Conservation (phyloP, 176 grass and related monocot species). For the Olyra latifolia region DNA sequence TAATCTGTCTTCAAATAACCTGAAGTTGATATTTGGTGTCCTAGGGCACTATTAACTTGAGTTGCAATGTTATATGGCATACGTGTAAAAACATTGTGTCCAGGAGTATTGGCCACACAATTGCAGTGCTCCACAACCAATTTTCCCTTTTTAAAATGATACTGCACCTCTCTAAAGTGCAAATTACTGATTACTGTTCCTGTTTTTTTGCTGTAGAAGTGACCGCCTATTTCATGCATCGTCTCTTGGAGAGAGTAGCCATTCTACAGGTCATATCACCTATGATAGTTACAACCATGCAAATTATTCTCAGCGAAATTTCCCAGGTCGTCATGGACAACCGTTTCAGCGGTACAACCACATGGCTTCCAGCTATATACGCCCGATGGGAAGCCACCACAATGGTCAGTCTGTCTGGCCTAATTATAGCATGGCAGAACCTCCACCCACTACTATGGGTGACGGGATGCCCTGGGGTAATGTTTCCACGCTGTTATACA, state of each 20-base stretch:
- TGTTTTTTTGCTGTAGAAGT: constrained; percentile 46
- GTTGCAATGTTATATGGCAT: no score
- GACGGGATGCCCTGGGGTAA: constrained; percentile 79
- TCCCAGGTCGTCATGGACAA: constrained; percentile 44
- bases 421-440: constrained; percentile 63
- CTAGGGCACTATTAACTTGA: no score
- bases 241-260: constrained; percentile 45
- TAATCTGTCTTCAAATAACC: no score
- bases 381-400: constrained; percentile 45
- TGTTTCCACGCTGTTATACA: constrained; percentile 29
- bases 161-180: constrained; percentile 3
- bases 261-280: constrained; percentile 26
- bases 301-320: constrained; percentile 54
- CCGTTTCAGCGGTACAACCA: constrained; percentile 64
- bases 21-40: no score
- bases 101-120: no score
- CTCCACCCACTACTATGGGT: constrained; percentile 45
- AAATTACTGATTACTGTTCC: constrained; percentile 19
- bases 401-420: constrained; percentile 48
- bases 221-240: constrained; percentile 44
- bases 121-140: no score
- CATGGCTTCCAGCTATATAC: constrained; percentile 51
- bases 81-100: no score
- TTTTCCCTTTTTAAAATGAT: no score
- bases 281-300: constrained; percentile 41